These are phyloP conservation scores for Toxicodendron radicans DNA, from an alignment of 345 rosid genomes.

Conservation along the genomic window DNA sequence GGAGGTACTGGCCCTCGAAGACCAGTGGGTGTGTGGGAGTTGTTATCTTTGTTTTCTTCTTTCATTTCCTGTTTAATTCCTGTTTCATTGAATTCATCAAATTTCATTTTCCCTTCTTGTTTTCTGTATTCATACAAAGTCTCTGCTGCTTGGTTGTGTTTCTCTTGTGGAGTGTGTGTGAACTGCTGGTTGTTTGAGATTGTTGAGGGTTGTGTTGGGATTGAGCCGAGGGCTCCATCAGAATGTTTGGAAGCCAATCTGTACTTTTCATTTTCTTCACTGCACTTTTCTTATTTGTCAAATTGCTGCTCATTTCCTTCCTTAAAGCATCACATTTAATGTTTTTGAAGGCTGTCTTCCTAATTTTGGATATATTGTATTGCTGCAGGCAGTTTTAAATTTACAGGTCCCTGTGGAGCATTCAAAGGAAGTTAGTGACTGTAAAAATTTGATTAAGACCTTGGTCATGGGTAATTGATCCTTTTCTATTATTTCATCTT, in stretches of 20 bases:
- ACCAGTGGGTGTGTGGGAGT: too few species aligned
- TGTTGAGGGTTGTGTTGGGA: too few species aligned
- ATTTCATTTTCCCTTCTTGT: too few species aligned
- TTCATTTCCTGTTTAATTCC: too few species aligned
- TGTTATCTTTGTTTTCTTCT: too few species aligned
- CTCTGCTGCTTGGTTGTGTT: too few species aligned
- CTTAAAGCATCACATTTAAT: neutral
- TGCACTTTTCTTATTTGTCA: neutral
- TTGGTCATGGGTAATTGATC: conserved; percentile 88
- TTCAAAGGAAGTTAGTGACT: conserved; percentile 97
- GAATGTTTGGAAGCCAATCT: neutral
- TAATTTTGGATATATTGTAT: conserved; percentile 21
- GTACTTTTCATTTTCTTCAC: neutral
- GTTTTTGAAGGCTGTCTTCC: conserved; percentile 1
- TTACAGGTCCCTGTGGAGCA: conserved; percentile 96
- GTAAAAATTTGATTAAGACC: conserved; percentile 94
- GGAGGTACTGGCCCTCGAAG: too few species aligned
- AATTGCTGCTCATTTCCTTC: neutral
- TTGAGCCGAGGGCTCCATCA: too few species aligned
- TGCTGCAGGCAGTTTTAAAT: conserved; percentile 93
- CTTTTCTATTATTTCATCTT: conserved; percentile 13
- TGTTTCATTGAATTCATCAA: too few species aligned
- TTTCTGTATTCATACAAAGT: too few species aligned
- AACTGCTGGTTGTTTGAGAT: too few species aligned
- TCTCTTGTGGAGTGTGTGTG: too few species aligned